Evolutionary conservation across 2,329 filamentous ascomycete genomes (phyloP).

Genomic region (Fusarium sp.): DNA sequence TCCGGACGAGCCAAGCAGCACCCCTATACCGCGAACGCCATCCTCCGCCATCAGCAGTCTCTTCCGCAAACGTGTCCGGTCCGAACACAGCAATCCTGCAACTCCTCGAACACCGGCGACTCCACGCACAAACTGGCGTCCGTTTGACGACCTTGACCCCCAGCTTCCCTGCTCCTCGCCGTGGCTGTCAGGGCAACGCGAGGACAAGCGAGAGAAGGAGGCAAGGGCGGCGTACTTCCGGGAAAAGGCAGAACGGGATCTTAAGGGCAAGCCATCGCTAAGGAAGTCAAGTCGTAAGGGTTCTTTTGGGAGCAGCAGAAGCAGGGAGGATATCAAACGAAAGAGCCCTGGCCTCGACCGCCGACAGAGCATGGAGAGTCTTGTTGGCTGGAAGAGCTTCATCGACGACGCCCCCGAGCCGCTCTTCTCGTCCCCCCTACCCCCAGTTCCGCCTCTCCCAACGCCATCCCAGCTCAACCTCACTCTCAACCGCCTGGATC

Average conservation of each 20-base stretch:
- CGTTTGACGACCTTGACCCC: conserved; percentile 37
- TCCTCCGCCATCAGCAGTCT: conserved; percentile 38
- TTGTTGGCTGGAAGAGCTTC: conserved; percentile 38
- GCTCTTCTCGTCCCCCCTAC: conserved; percentile 36
- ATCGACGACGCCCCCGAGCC: conserved; percentile 37
- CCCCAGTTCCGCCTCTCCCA: conserved; percentile 43
- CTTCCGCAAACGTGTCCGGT: conserved; percentile 41
- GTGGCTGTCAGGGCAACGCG: conserved; percentile 35
- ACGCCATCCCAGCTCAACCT: conserved; percentile 29
- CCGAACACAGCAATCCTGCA: conserved; percentile 26
- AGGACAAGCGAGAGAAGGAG: conserved; percentile 30
- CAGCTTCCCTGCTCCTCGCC: conserved; percentile 35
- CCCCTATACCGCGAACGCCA: conserved; percentile 25
- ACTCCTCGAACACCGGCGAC: conserved; percentile 33
- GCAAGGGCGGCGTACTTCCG: conserved; percentile 37
- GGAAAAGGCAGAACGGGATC: conserved; percentile 30
- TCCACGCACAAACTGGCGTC: conserved; percentile 39
- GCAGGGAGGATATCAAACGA: conserved; percentile 17
- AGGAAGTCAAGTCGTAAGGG: conserved; percentile 15
- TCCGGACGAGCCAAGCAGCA: conserved; percentile 9
- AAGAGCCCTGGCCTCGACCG: neutral
- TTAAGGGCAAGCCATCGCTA: conserved; percentile 4
- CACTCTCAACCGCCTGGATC: conserved; percentile 14
- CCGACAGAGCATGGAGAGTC: conserved; percentile 37
- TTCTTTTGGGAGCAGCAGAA: conserved; percentile 19